Base-by-base conservation (phyloP, 345 rosid genomes). In the Boechera stricta region DNA sequence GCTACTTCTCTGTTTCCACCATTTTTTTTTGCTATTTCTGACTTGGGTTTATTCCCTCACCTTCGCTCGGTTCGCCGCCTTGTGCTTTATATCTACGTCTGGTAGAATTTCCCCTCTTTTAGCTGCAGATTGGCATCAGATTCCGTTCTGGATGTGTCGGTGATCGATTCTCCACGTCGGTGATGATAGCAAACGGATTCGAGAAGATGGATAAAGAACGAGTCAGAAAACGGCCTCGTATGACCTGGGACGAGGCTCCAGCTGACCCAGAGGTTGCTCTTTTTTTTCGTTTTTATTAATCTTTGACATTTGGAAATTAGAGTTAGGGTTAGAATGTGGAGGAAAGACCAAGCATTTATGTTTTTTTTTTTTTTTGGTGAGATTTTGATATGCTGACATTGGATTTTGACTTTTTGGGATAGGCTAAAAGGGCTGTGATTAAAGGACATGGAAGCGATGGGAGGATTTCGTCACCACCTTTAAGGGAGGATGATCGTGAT, bases 201-300 rank as follows among this genome's bases (percentile, higher is more conserved):
- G 84, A 56, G 71, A 78, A 63, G 68, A 76, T 82, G 88, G 88
- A 82, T 72, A 79, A 80, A 76, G 87, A 84, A 71, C 85, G 87
- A 67, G 63, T 72, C 44, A 75, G 88, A 49, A 89, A 89, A 82
- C 90, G 94, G 9, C 90, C 88, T 67, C 86, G 91, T 53, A 85
- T 84, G 69, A 85, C 86, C 13, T 87, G 94, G 94, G 91, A 89
- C 79, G 90, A 81, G 24, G 66, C 85, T 2, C 89, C 94, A 2
- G 74, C 84, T 24, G 85, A 78, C 66, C 83, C 84, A 10, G 89
- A 89, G 85, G 94, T 89, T 72, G 26, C 84, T 82, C 69, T 16
- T 64, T 42, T 6, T 52, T 2, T 6, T 24, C 18, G 24, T 48
- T 26, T 52, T 3, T 4, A 2, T 54, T 4, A 0, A 5, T 12